Base-by-base conservation (phyloP, 495 filamentous ascomycete genomes). In the Parathielavia appendiculata region DNA sequence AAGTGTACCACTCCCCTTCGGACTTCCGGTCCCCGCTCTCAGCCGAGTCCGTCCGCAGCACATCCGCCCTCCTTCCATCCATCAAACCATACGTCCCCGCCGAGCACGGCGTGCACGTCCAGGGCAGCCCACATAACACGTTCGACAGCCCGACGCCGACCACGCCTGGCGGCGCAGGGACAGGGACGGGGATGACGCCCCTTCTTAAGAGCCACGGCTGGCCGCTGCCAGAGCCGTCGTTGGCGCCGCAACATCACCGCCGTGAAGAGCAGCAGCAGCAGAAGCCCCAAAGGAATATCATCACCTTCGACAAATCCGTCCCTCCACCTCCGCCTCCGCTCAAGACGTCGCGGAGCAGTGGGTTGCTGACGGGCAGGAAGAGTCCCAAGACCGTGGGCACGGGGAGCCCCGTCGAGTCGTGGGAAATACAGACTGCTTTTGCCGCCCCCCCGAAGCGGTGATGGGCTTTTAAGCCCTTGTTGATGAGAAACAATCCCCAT, bases 11-110 rank as follows among this genome's bases (percentile, higher is more conserved):
- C 65, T 64, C 55, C 65, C 74, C 67, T 57, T 68, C 53, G 35
- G 70, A 56, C 58, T 61, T 52, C 67, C 66, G 52, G 58, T 70
- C 57, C 17, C 69, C 67, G 53, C 67, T 53, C 56, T 69, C 62
- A 43, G 72, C 68, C 65, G 67, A 49, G 52, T 71, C 58, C 41
- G 64, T 53, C 59, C 67, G 46, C 49, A 70, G 66, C 59, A 72
- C 71, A 17, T 69, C 71, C 4, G 61, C 69, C 11, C 65, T 76
- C 8, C 67, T 76, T 10, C 63, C 71, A 1, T 63, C 67, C 3
- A 57, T 75, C 46, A 64, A 63, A 4, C 67, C 68, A 5, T 77
- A 77, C 51, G 66, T 71, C 14, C 75, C 74, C 2, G 64, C 72
- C n/a, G 75, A 76, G 34, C 70, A 76, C 60, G 68, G 66, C 20